Conservation (phyloP, 2,329 filamentous ascomycete species). For the Cadophora gregata region DNA sequence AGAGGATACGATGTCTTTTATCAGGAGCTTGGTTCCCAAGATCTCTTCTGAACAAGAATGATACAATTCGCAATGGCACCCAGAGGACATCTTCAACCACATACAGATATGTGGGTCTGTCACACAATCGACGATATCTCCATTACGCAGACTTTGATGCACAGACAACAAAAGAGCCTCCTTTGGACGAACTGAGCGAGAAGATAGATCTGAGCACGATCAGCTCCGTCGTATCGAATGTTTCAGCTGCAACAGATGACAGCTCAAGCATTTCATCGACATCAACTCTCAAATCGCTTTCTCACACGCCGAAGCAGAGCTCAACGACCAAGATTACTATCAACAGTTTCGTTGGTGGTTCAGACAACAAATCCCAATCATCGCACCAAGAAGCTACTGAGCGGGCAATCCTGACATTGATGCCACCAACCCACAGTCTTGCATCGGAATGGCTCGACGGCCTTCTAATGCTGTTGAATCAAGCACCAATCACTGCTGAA, state of each 20-base stretch:
- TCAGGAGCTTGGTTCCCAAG: conserved; percentile 84
- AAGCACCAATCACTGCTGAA: conserved; percentile 95
- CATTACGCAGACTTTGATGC: conserved; percentile 87
- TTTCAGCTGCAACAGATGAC: conserved; percentile 58
- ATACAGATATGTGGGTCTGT: conserved; percentile 87
- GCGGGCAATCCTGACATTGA: conserved; percentile 78
- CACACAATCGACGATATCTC: conserved; percentile 87
- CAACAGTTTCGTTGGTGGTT: conserved; percentile 65
- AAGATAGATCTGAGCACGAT: conserved; percentile 88
- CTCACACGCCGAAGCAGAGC: conserved; percentile 29
- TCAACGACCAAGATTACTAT: conserved; percentile 88
- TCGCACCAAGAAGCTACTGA: conserved; percentile 60
- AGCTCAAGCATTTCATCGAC: conserved; percentile 50
- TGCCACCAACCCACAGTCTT: conserved; percentile 78
- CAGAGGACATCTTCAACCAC: conserved; percentile 31
- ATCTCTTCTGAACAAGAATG: conserved; percentile 49
- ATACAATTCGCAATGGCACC: conserved; percentile 39
- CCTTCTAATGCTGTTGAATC: conserved; percentile 90
- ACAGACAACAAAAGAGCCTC: conserved; percentile 68
- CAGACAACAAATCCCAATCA: conserved; percentile 32
- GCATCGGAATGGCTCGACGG: conserved; percentile 98
- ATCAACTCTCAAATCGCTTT: conserved; percentile 48
- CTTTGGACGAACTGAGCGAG: conserved; percentile 74
- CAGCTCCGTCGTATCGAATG: conserved; percentile 92
- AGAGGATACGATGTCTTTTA: conserved; percentile 87